phyloP scores from a whole-genome alignment of 768 basidiomycete species.

The Pleurotus cornucopiae region DNA sequence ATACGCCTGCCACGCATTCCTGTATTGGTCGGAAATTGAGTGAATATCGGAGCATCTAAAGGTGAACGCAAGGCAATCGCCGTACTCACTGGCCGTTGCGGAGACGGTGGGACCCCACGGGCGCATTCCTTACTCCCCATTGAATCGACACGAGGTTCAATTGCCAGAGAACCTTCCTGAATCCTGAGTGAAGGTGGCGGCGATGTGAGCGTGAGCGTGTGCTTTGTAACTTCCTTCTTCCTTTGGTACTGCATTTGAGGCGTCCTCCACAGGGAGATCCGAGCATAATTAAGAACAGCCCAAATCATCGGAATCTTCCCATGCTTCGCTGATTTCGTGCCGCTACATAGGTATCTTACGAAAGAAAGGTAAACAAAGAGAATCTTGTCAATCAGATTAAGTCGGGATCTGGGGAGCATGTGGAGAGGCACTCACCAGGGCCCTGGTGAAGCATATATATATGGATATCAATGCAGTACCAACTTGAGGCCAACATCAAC shows the following conservation, averaged over 20 bases:
- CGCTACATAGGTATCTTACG: background rate
- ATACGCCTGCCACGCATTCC: background rate
- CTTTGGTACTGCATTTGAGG: background rate
- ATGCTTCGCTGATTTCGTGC: background rate
- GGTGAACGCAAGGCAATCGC: background rate
- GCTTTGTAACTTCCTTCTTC: too few relatives aligned
- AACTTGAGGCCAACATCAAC: too few relatives aligned
- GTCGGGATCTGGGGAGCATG: too few relatives aligned
- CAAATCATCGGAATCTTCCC: background rate
- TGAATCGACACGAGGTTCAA: background rate
- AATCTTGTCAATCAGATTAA: too few relatives aligned
- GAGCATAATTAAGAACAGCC: background rate
- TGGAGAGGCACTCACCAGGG: too few relatives aligned
- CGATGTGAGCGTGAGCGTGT: too few relatives aligned
- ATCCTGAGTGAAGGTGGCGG: too few relatives aligned
- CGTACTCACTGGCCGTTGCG: background rate
- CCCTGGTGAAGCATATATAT: too few relatives aligned
- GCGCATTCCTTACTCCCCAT: background rate
- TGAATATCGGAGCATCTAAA: background rate
- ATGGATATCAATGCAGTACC: too few relatives aligned
- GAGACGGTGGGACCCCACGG: too few relatives aligned
- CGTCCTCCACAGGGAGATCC: constrained; percentile 2
- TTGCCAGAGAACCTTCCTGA: background rate
- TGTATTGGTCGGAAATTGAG: background rate
- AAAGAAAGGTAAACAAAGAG: too few relatives aligned